Base-by-base conservation (phyloP, 257 asterid genomes). In the Solanum pinnatisectum region DNA sequence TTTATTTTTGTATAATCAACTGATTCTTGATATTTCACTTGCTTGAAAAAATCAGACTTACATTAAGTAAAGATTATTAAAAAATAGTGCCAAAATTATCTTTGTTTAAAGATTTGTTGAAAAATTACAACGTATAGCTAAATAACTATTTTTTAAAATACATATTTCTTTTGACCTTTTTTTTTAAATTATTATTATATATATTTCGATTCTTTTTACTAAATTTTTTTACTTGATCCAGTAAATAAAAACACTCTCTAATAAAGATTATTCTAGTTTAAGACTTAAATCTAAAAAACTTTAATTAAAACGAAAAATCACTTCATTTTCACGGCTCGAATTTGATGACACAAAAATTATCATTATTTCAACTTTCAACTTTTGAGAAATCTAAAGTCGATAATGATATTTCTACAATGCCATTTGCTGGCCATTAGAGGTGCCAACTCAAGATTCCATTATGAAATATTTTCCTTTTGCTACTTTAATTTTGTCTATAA, bases 361-460 rank as follows among this genome's bases (percentile, higher is more conserved):
- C 1, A 79, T 27, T 9, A 42, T 79, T 79, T 79, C 67, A 27
- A 25, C 14, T 44, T 71, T n/a, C 84, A 25, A 44, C 70, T 16
- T 46, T 81, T 46, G 68, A 49, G 27, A 82, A 82, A 82, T 70
- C 86, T 18, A 82, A 82, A 82, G 42, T 42, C 8, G 72, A 70
- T 27, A 83, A 84, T 30, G 65, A 82, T 13, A 81, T 81, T 22
- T 20, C 83, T 49, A 49, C 70, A 82, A 30, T 49, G 70, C 44
- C 86, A 82, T 79, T 79, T 79, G 67, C 67, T 82, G 70, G 44
- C 70, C 20, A 82, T 18, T 30, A 82, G 44, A 82, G 30, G 42
- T 49, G 70, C 70, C 86, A 82, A 82, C 86, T 82, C 86, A 82
- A 82, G 30, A 82, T 82, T 82, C 86, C 12, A 32, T 81, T 81